These are phyloP conservation scores for Globomyces pollinis-pini DNA, from an alignment of 192 early-diverging fungal species.

Conservation along the genomic window DNA sequence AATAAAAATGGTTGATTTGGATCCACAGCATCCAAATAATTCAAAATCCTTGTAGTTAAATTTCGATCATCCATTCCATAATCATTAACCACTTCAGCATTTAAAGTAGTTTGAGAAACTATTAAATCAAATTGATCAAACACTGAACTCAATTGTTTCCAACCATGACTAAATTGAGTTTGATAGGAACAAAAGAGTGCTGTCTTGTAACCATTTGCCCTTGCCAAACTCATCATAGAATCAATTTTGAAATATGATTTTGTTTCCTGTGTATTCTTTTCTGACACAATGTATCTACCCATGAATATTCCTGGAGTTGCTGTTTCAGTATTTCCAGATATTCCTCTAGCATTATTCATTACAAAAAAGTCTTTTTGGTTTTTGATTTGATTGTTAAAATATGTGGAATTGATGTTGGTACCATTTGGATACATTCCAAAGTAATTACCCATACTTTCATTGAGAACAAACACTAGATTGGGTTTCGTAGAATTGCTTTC, in stretches of 20 bases:
- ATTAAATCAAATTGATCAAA: neutral
- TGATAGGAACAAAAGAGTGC: neutral
- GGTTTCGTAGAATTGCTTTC: neutral
- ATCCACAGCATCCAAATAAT: neutral
- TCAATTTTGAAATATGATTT: neutral
- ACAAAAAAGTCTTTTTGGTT: neutral
- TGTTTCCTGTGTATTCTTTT: neutral
- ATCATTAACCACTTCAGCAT: neutral
- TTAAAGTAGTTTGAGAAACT: neutral
- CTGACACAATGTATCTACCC: neutral
- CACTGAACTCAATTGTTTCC: constrained; percentile 1
- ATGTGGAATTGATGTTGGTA: neutral
- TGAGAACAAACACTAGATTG: neutral
- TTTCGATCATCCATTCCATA: neutral
- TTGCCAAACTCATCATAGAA: neutral
- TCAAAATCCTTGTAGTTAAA: neutral
- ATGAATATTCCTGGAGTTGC: neutral
- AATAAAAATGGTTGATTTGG: neutral
- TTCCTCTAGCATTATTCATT: neutral
- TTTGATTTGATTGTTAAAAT: neutral
- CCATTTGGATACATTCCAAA: neutral
- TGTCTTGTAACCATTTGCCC: neutral
- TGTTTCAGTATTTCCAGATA: constrained; percentile 1
- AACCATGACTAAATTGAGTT: neutral
- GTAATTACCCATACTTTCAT: neutral